Conservation (phyloP, 345 rosid genomes). For the Salix caprea region DNA sequence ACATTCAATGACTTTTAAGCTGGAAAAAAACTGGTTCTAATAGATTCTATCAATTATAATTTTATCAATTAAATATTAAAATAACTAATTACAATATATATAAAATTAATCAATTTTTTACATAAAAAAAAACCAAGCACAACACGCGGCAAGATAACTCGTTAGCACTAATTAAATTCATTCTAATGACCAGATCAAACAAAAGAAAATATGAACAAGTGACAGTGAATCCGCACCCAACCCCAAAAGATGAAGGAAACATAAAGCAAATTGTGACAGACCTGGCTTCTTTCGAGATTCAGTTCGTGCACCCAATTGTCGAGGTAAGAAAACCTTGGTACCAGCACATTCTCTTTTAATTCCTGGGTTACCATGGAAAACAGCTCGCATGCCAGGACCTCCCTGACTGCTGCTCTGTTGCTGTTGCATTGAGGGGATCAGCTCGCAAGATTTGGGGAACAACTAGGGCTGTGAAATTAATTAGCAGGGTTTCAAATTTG, state of each 20-base stretch:
- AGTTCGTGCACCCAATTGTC: slow-evolving; percentile 30
- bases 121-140: too few species aligned
- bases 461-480: too few species aligned
- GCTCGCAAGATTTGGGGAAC: too few species aligned
- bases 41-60: too few species aligned
- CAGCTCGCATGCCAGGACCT: not conserved
- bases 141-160: too few species aligned
- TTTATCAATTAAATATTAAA: too few species aligned
- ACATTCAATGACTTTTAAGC: too few species aligned
- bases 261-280: not conserved
- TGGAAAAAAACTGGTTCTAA: too few species aligned
- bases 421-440: too few species aligned
- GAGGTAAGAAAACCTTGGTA: slow-evolving; percentile 91
- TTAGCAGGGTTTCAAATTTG: too few species aligned
- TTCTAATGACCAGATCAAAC: not conserved
- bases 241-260: not conserved
- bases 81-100: too few species aligned
- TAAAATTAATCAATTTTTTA: too few species aligned
- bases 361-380: slow-evolving; percentile 26
- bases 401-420: not conserved
- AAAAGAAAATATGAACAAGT: not conserved
- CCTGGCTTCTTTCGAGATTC: slow-evolving; percentile 60
- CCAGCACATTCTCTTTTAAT: slow-evolving; percentile 60
- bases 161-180: not conserved
- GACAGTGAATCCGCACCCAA: not conserved